Evolutionary conservation across 257 asterid genomes (phyloP), one percentile per base, ranked within the genome.

Genomic region (Lycium ferocissimum): DNA sequence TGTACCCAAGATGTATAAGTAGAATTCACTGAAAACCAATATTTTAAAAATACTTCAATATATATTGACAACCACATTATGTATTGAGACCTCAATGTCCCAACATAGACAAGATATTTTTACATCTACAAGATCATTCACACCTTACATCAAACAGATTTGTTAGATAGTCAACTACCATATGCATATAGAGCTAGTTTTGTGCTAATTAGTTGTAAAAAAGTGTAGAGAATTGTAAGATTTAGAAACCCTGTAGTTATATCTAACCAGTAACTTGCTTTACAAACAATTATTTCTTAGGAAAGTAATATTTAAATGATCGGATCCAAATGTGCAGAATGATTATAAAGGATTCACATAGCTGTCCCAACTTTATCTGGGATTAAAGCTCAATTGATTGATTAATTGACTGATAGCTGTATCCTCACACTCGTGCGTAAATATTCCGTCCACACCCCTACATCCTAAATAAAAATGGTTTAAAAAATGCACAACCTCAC

Each of bases 181-280:
- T 14, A 67, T 73, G 81, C 80, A 73, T 73, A 53, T 53, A 47
- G 38, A 67, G 81, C 47, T 47, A 47, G 61, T 73, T 73, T 73
- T 73, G 59, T 45, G 81, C 20, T 47, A 47, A 47, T 73, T 37
- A 73, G 58, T 8, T 73, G 61, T 73, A 73, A 6, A 26, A 35
- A 67, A 69, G 53, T 15, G 53, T 69, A 69, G 47, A 66, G 33
- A 66, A 11, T 45, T 72, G 80, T 18, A 9, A 72, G 80, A 22
- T 73, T 73, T 12, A 73, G 20, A 45, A 73, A 47, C 47, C 20
- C 40, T 47, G 61, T 47, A 49, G 61, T 12, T 73, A 45, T 43
- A 72, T 18, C 9, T 72, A 43, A 72, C 80, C 57, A 72, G 12
- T 20, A 73, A 20, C 78, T 15, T 69, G 26, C 53, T 38, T 69